Conservation (phyloP, 208 protist genomes). For the Leishmania amazonensis region DNA sequence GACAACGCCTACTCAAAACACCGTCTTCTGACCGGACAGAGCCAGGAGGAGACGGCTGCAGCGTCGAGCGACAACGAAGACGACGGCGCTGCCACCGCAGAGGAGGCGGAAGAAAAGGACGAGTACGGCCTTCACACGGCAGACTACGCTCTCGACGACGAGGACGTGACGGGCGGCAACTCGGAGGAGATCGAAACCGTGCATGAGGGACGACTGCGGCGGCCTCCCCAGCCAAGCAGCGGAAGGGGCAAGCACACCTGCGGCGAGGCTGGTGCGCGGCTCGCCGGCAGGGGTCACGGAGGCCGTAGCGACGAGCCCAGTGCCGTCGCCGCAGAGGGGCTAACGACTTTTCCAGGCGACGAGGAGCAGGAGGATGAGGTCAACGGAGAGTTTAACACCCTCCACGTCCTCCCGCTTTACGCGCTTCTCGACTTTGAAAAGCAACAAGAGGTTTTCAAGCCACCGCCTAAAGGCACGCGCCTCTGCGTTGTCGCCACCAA, state of each 20-base stretch:
- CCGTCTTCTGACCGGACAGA: slow-evolving; percentile 35
- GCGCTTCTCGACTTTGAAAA: slow-evolving; percentile 93
- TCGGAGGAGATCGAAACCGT: slow-evolving; percentile 26
- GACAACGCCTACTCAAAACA: slow-evolving; percentile 81
- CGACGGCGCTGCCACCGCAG: slow-evolving; percentile 6
- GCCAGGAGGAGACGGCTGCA: slow-evolving; percentile 44
- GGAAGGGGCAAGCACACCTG: slow-evolving; percentile 29
- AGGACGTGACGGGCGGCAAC: slow-evolving; percentile 14
- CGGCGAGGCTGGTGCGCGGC: slow-evolving; percentile 19
- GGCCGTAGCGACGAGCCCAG: slow-evolving; percentile 4
- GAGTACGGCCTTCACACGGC: slow-evolving; percentile 38
- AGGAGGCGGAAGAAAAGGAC: slow-evolving; percentile 29
- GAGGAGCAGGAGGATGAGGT: slow-evolving; percentile 66
- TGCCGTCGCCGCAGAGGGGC: background rate
- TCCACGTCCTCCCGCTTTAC: slow-evolving; percentile 99
- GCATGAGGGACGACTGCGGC: slow-evolving; percentile 23
- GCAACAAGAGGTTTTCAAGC: slow-evolving; percentile 95
- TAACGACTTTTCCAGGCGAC: slow-evolving; percentile 13
- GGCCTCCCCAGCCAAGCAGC: slow-evolving; percentile 9
- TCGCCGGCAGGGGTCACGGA: background rate
- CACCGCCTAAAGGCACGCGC: slow-evolving; percentile 84
- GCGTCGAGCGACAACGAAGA: slow-evolving; percentile 22
- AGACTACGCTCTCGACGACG: slow-evolving; percentile 61
- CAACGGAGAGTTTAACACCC: slow-evolving; percentile 85
- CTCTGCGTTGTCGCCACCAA: slow-evolving; percentile 99